Evolutionary conservation across 345 rosid species (phyloP).

Genomic region (Streptanthus diversifolius): DNA sequence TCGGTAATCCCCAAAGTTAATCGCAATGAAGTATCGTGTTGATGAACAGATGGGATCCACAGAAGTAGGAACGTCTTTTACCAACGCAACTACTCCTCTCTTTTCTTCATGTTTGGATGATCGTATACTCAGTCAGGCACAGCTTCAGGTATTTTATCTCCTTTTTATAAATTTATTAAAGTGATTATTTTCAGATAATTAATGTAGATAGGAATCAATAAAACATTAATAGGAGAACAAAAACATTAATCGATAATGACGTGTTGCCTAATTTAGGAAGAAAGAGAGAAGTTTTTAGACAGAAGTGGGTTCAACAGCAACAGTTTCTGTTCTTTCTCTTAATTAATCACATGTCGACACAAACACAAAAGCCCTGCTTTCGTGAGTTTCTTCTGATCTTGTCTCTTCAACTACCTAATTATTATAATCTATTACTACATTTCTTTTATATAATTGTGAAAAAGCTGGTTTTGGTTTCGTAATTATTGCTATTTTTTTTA

Average conservation of each 20-base stretch:
- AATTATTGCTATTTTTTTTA: background rate
- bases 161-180: background rate
- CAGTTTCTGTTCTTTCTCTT: conserved; percentile 52
- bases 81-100: conserved; percentile 36
- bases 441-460: background rate
- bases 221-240: background rate
- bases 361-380: conserved; percentile 30
- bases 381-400: conserved; percentile 23
- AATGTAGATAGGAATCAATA: background rate
- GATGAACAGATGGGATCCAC: conserved; percentile 27
- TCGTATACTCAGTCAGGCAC: conserved; percentile 36
- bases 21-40: background rate
- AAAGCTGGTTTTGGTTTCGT: conserved; percentile 2
- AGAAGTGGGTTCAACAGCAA: conserved; percentile 48
- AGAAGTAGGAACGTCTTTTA: conserved; percentile 45
- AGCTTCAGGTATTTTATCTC: conserved; percentile 3
- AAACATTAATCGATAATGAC: conserved; percentile 5
- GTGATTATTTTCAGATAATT: background rate
- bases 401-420: conserved; percentile 25
- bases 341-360: conserved; percentile 31
- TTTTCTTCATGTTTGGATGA: conserved; percentile 31
- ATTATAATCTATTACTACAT: background rate
- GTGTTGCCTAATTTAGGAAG: conserved; percentile 35
- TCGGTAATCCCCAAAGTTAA: background rate
- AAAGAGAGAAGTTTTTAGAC: conserved; percentile 45